Evolutionary conservation across 352 stramenopile genomes (phyloP).

Genomic region (Globisporangium orthogonon): DNA sequence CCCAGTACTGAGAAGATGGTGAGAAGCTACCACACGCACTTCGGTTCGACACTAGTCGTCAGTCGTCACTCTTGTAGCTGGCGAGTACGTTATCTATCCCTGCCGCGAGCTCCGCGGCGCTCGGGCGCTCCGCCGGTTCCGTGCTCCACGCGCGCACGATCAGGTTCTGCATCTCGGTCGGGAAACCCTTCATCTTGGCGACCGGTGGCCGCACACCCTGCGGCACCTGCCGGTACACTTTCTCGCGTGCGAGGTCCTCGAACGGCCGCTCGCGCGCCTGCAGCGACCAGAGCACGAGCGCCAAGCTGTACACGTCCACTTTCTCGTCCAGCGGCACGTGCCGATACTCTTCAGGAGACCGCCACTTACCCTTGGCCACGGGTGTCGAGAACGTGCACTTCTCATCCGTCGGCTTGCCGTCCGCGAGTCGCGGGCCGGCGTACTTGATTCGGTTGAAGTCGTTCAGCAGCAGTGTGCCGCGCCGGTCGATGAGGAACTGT

Average conservation of each 20-base stretch:
- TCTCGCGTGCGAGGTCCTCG: constrained; percentile 24
- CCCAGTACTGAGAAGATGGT: too few relatives aligned
- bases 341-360: constrained; percentile 67
- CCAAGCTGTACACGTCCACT: constrained; percentile 65
- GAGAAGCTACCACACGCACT: neutral
- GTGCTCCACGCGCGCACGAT: constrained; percentile 46
- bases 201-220: constrained; percentile 35
- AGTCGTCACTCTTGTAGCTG: constrained; percentile 16
- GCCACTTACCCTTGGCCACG: constrained; percentile 76
- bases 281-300: constrained; percentile 60
- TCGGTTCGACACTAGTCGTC: too few relatives aligned
- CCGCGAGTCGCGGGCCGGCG: constrained; percentile 29
- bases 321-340: constrained; percentile 41
- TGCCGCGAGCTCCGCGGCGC: constrained; percentile 32
- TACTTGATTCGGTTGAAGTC: constrained; percentile 84
- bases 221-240: constrained; percentile 55
- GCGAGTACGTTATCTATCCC: constrained; percentile 50
- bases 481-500: constrained; percentile 66
- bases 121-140: constrained; percentile 42
- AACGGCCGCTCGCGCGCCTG: constrained; percentile 45
- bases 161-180: constrained; percentile 55
- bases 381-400: constrained; percentile 58
- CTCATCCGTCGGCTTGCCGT: constrained; percentile 24
- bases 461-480: constrained; percentile 58
- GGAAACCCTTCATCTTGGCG: constrained; percentile 48